Evolutionary conservation across 257 asterid genomes (phyloP).

Genomic region (Nemophila menziesii): DNA sequence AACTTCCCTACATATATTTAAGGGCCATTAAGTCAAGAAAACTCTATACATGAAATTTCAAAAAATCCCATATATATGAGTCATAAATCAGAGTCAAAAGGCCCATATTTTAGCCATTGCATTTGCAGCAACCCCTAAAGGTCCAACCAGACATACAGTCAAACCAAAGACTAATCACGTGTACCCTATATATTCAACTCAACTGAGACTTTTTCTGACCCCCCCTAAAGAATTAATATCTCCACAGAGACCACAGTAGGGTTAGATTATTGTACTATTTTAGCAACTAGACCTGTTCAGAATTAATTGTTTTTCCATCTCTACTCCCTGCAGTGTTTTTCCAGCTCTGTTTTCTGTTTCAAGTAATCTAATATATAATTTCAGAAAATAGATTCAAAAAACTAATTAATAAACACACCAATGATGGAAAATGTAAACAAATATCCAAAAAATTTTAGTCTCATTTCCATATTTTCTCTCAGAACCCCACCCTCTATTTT

Average conservation of each 20-base stretch:
- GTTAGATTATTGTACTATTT: too few relatives aligned
- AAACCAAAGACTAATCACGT: constrained; percentile 17
- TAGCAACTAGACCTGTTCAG: too few relatives aligned
- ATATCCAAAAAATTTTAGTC: background rate
- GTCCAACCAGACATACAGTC: constrained; percentile 27
- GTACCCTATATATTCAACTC: constrained; percentile 4
- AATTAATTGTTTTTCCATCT: background rate
- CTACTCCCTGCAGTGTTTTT: background rate
- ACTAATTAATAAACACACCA: constrained; percentile 4
- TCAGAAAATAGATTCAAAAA: background rate
- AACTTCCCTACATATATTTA: too few relatives aligned
- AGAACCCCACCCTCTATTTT: background rate
- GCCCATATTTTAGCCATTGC: constrained; percentile 1
- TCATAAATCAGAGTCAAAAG: too few relatives aligned
- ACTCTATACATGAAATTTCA: background rate
- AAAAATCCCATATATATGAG: constrained; percentile 7
- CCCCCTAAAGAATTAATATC: too few relatives aligned
- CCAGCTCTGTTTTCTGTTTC: background rate
- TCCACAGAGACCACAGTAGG: background rate
- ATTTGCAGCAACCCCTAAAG: constrained; percentile 12
- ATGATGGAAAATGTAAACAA: background rate
- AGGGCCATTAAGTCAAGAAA: background rate
- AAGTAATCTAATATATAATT: constrained; percentile 2
- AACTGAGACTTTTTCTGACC: background rate
- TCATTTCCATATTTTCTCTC: background rate